phyloP scores from a whole-genome alignment of 1,284 basidiomycete genomes.

The Chondrostereum purpureum region DNA sequence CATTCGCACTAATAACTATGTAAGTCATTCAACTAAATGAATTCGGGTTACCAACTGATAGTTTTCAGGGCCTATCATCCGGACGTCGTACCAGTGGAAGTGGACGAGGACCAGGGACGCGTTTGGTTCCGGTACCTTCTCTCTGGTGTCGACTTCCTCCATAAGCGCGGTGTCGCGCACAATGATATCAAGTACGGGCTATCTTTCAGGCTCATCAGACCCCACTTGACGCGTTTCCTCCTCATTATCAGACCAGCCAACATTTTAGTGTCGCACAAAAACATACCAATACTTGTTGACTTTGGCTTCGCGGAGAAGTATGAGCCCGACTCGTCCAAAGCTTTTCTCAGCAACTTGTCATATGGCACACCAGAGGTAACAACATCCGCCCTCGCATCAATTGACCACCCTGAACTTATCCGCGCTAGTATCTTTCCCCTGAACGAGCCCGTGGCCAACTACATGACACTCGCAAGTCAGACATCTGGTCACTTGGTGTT shows the following conservation, averaged over 20 bases:
- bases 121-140: conserved; percentile 82
- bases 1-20: conserved; percentile 84
- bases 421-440: conserved; percentile 73
- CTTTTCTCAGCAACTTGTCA: conserved; percentile 77
- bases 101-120: conserved; percentile 70
- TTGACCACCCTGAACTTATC: conserved; percentile 14
- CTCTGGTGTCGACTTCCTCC: conserved; percentile 85
- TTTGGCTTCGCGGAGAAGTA: conserved; percentile 90
- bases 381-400: conserved; percentile 1
- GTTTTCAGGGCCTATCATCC: conserved; percentile 65
- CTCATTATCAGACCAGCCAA: conserved; percentile 66
- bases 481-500: conserved; percentile 89
- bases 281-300: conserved; percentile 80
- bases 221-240: conserved; percentile 3
- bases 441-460: conserved; percentile 79
- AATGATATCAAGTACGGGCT: conserved; percentile 86
- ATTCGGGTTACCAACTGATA: background rate
- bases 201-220: conserved; percentile 2
- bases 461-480: conserved; percentile 89
- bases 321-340: conserved; percentile 47
- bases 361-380: conserved; percentile 87
- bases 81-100: conserved; percentile 75
- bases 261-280: conserved; percentile 70
- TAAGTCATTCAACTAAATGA: conserved; percentile 32
- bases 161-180: conserved; percentile 83